Evolutionary conservation across 2,329 filamentous ascomycete genomes (phyloP).

Genomic region (Metarhizium brunneum): DNA sequence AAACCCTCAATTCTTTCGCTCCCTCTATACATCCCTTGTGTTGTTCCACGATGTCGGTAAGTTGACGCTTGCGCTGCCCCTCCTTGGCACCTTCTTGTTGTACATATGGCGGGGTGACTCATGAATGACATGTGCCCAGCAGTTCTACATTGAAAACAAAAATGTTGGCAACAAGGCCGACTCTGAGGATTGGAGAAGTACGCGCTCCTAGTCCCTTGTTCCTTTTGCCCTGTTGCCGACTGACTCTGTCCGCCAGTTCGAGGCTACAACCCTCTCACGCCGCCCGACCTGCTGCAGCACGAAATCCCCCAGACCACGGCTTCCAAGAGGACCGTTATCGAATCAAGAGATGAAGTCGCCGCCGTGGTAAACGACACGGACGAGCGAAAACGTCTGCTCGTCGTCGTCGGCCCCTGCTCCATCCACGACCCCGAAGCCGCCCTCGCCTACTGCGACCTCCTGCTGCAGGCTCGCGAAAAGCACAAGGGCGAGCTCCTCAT

Average conservation of each 20-base stretch:
- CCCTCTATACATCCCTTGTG: not conserved
- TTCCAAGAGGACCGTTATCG: slow-evolving; percentile 51
- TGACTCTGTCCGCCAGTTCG: slow-evolving; percentile 43
- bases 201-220: slow-evolving; percentile 18
- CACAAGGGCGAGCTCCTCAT: slow-evolving; percentile 84
- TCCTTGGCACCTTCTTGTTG: not conserved
- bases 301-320: slow-evolving; percentile 61
- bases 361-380: slow-evolving; percentile 62
- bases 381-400: slow-evolving; percentile 47
- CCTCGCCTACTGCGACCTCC: slow-evolving; percentile 82
- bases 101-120: slow-evolving; percentile 16
- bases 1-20: not conserved
- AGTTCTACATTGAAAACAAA: slow-evolving; percentile 70
- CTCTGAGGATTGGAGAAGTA: slow-evolving; percentile 79
- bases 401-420: slow-evolving; percentile 91
- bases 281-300: slow-evolving; percentile 89
- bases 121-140: slow-evolving; percentile 8
- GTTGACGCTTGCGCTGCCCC: not conserved
- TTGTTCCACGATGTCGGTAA: slow-evolving; percentile 7
- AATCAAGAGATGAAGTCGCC: slow-evolving; percentile 53
- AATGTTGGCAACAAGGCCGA: slow-evolving; percentile 66
- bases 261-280: slow-evolving; percentile 87
- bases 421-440: slow-evolving; percentile 92
- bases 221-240: not conserved
- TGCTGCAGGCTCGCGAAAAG: slow-evolving; percentile 76